Conservation (phyloP, 2,329 filamentous ascomycete genomes). For the Amesomyces nigricolor region DNA sequence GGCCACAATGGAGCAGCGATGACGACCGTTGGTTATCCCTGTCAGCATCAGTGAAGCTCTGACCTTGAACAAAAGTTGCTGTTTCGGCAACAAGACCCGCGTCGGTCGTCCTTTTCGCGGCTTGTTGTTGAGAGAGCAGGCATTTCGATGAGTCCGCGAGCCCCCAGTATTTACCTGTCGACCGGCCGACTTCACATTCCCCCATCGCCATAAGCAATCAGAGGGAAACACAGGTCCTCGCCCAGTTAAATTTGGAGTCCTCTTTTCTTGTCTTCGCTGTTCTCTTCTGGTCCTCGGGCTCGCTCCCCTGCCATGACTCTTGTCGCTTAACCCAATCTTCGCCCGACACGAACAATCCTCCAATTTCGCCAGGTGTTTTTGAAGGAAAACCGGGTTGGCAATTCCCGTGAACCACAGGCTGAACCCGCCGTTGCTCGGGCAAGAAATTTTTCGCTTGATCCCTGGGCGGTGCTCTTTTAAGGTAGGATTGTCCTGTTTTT, state of each 20-base stretch:
- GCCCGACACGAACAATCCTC: constrained; percentile 12
- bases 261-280: not conserved
- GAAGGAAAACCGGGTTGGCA: not conserved
- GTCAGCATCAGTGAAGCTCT: constrained; percentile 19
- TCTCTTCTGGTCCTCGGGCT: not conserved
- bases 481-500: not conserved
- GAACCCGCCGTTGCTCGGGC: not conserved
- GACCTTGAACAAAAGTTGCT: constrained; percentile 9
- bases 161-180: not conserved
- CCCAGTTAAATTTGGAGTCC: too few species aligned
- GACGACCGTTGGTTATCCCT: constrained; percentile 15
- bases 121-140: not conserved
- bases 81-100: not conserved
- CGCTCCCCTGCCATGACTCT: constrained; percentile 1
- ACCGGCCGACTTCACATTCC: too few species aligned
- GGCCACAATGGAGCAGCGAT: constrained; percentile 12
- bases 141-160: not conserved
- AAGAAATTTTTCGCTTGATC: not conserved
- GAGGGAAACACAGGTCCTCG: not conserved
- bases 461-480: not conserved
- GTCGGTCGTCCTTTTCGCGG: not conserved
- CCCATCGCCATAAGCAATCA: too few species aligned
- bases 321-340: constrained; percentile 14
- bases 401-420: not conserved
- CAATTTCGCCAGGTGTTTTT: not conserved